Evolutionary conservation across 257 asterid genomes (phyloP), one percentile per base, ranked within the genome.

Genomic region (Forsythia viridissima): DNA sequence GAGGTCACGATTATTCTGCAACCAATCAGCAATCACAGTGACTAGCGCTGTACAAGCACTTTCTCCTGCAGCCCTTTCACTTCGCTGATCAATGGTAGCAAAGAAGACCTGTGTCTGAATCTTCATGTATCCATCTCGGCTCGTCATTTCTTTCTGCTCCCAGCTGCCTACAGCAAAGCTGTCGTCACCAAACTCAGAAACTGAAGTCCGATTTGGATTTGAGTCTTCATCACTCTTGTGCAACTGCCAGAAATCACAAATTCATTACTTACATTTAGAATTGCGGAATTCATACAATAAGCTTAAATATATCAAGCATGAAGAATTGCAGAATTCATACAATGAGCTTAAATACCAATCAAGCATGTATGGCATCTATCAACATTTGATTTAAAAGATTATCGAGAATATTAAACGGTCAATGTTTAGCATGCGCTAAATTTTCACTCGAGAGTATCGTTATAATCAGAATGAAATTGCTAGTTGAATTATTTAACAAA

Each of bases 11-110:
- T 93, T 92, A 55, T 76, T 82, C 75, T 92, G 99, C 78, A 95
- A 81, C 99, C 99, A 95, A 82, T 95, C 93, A 15, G 98, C 97
- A 37, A 95, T 85, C 24, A 95, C 97, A 41, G 99, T 97, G 51
- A 93, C 99, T 9, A 95, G 97, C 48, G 93, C 94, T 4, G 99
- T 95, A 76, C 99, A 95, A 34, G 99, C 99, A 68, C 99, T 91
- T 83, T 90, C 99, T 39, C 99, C 98, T 2, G 98, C 96, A 11
- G 98, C 99, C 71, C 80, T 90, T 81, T 95, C 99, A n/a, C 97
- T 95, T 77, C 98, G 86, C 73, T 95, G 99, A 70, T 95, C 99
- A 52, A 95, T 95, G 76, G 99, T 92, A 70, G 99, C 99, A 76
- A 93, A 91, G 85, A 95, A 95, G 72, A 92, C 96, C 42, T 90